Conservation (phyloP, 1,284 basidiomycete species). For the Neonothopanus nambi region DNA sequence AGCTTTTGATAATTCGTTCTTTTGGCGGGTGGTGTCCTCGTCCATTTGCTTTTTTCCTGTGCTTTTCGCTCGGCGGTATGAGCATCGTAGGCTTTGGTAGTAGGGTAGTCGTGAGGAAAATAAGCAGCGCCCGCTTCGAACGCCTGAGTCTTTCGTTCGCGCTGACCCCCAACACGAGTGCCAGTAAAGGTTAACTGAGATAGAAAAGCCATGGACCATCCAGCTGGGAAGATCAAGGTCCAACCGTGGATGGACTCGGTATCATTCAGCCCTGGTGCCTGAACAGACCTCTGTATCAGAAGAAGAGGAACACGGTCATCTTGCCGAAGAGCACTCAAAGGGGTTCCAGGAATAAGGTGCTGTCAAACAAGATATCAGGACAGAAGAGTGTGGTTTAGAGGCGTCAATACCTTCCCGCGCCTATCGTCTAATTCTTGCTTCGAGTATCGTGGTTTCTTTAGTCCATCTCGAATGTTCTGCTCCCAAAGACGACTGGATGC, state of each 20-base stretch:
- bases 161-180: conserved; percentile 79
- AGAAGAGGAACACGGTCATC: conserved; percentile 84
- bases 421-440: conserved; percentile 86
- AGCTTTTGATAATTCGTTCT: conserved; percentile 70
- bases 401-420: conserved; percentile 57
- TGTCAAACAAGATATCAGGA: conserved; percentile 28
- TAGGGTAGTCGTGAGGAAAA: conserved; percentile 84
- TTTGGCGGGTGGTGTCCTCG: conserved; percentile 83
- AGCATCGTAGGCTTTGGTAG: conserved; percentile 50
- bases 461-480: conserved; percentile 44
- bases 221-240: conserved; percentile 80
- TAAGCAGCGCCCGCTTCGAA: conserved; percentile 75
- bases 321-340: conserved; percentile 60
- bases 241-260: conserved; percentile 70
- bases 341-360: conserved; percentile 77
- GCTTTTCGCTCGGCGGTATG: conserved; percentile 48
- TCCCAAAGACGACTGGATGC: conserved; percentile 78
- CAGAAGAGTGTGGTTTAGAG: conserved; percentile 1
- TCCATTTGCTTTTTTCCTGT: conserved; percentile 67
- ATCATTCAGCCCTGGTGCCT: conserved; percentile 34
- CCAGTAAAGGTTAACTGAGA: conserved; percentile 79
- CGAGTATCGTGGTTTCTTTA: conserved; percentile 69
- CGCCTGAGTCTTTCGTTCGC: conserved; percentile 72
- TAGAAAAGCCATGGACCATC: conserved; percentile 89
- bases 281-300: conserved; percentile 79